Base-by-base conservation (phyloP, 495 filamentous ascomycete species). In the Neurospora intermedia region DNA sequence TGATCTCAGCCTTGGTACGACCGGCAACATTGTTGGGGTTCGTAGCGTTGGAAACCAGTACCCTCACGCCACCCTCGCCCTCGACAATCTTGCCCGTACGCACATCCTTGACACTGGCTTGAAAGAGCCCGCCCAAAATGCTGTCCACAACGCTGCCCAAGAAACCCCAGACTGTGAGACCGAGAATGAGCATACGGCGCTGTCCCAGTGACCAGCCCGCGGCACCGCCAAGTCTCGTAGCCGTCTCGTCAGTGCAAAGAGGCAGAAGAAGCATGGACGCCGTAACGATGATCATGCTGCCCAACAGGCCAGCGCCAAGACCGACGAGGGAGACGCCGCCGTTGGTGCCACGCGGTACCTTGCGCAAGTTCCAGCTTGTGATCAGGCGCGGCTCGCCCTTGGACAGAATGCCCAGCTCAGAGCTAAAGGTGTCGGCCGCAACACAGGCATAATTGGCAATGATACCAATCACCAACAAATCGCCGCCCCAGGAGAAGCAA, bases 361-460 rank as follows among this genome's bases (percentile, higher is more conserved):
- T 84, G 16, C 89, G 87, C 15, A 94, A 82, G 27, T 85, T 92
- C 31, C 87, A 87, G 38, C 93, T 93, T 6, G 93, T 97, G 72
- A 99, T 94, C n/a, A 99, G 88, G 20, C 93, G 87, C 1, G 96
- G 96, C 45, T 86, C 82, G 31, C 85, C 86, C 73, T 86, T 89
- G 20, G 94, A 91, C 20, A 98, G 87, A 69, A 99, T 99, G 8
- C 84, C 96, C 16, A 98, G 89, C 82, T 99, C 96, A 15, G 94
- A 98, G 72, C 92, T 94, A 82, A 97, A 96, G 6, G 96, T 99
- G 79, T 99, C 96, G 40, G 96, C 92, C 15, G 94, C 90, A 27
- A 95, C 93, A 35, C 93, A 92, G 42, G 93, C 96, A 75, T 99
- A 99, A 83, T 98, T 92, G 41, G 87, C 85, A 66, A 91, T 85